Evolutionary conservation across 1,139 yeast genomes (phyloP).

Genomic region (Magnusiomyces tetraspermus): DNA sequence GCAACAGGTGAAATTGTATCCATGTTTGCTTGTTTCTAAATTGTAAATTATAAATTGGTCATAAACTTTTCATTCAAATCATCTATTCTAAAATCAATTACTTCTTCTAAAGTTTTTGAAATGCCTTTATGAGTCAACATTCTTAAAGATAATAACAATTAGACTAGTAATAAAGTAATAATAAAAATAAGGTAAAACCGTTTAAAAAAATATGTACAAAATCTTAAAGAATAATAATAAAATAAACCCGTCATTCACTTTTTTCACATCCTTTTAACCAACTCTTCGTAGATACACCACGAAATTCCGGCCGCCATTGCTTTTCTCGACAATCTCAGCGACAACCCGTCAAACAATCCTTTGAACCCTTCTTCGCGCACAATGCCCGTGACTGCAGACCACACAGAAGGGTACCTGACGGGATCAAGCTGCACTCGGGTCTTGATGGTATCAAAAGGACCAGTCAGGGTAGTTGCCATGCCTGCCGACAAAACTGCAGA

Average conservation of each 20-base stretch:
- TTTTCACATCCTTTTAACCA: slow-evolving; percentile 34
- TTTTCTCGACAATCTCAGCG: slow-evolving; percentile 72
- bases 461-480: slow-evolving; percentile 76
- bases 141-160: too few species aligned
- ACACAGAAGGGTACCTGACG: slow-evolving; percentile 35
- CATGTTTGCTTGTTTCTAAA: too few species aligned
- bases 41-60: too few species aligned
- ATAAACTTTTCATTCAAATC: too few species aligned
- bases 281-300: slow-evolving; percentile 93
- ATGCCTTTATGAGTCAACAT: too few species aligned
- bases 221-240: slow-evolving; percentile 13
- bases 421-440: slow-evolving; percentile 79
- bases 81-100: too few species aligned
- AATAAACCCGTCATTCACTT: not conserved
- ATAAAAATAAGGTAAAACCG: too few species aligned
- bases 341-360: slow-evolving; percentile 72
- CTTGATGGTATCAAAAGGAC: slow-evolving; percentile 91
- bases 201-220: too few species aligned
- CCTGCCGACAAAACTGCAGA: slow-evolving; percentile 72
- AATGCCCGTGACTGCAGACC: slow-evolving; percentile 35
- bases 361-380: slow-evolving; percentile 49
- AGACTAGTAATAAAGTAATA: too few species aligned
- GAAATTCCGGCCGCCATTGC: slow-evolving; percentile 91
- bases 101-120: too few species aligned
- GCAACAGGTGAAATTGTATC: too few species aligned